Evolutionary conservation across 2,329 filamentous ascomycete species (phyloP), one percentile per base, ranked within the genome.

Genomic region (Lachnellula occidentalis): DNA sequence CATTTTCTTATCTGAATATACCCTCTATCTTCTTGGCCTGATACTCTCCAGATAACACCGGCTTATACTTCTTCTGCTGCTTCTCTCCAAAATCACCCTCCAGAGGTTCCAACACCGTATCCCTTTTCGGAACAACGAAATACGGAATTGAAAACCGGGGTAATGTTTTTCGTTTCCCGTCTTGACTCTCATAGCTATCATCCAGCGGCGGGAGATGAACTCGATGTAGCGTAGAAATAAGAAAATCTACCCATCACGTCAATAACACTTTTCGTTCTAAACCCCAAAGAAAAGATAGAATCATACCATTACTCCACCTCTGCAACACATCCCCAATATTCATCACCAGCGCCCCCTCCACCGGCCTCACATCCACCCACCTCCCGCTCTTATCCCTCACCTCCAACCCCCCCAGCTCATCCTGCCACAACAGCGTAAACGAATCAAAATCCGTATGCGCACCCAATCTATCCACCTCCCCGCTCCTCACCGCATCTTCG

Each of bases 341-440:
- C 43, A 76, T 73, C 0, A 77, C 71, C 11, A 77, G 66, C 0
- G 70, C 72, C 7, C 68, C 69, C 0, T 70, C 68, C 4, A 76
- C 62, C 51, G 72, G 72, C 1, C 73, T 71, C 5, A 72, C 74
- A 1, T 69, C 53, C 11, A 76, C 66, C 45, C 49, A 60, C 17
- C 50, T 37, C 2, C 46, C 48, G 0, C 15, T n/a, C 73, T 73
- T 66, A 53, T 75, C 71, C 48, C 71, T 69, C 1, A 78, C 74
- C 60, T 78, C 74, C 6, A 78, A 65, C 1, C 74, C 76, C 17
- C 74, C 74, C 1, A 72, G 72, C 2, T 68, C 59, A 60, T 76
- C 74, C 62, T 77, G 75, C 57, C 74, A 72, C 14, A 78, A 65
- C 5, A 78, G 66, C 1, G 75, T 78, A 22, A 77, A 66, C 49